Evolutionary conservation across 208 protist genomes (phyloP).

Genomic region (Wallacemonas sp.): DNA sequence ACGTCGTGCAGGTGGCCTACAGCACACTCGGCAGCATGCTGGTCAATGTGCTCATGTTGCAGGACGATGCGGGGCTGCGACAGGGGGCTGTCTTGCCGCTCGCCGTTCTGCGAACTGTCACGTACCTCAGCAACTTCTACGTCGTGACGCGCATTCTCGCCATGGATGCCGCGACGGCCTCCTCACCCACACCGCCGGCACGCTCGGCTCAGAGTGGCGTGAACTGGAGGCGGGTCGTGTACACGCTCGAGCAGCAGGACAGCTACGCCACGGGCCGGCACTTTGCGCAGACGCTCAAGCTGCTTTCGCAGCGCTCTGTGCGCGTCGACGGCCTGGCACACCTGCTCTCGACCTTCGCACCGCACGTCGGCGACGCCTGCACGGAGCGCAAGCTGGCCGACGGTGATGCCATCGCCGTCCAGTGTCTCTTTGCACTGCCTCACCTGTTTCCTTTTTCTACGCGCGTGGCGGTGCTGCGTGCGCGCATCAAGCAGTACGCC

Average conservation of each 20-base stretch:
- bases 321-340: background rate
- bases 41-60: constrained; percentile 12
- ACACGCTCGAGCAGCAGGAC: background rate
- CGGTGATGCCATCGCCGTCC: background rate
- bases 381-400: background rate
- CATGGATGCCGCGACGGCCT: background rate
- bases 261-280: background rate
- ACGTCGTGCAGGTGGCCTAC: constrained; percentile 3
- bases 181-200: background rate
- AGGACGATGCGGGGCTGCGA: background rate
- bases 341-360: constrained; percentile 6
- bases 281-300: constrained; percentile 3
- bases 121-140: constrained; percentile 10
- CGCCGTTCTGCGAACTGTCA: background rate
- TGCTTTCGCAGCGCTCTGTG: background rate
- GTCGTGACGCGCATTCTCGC: background rate
- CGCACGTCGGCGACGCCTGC: background rate
- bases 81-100: background rate
- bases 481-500: background rate
- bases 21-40: constrained; percentile 12
- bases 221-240: background rate
- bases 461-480: constrained; percentile 7
- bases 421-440: background rate
- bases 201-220: background rate
- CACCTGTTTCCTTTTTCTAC: constrained; percentile 5